A percentile compares a stretch with the other conserved stretches of the same genome.
Evolutionary conservation across 2,329 filamentous ascomycete species (phyloP).

Genomic region (Balansia obtecta): DNA sequence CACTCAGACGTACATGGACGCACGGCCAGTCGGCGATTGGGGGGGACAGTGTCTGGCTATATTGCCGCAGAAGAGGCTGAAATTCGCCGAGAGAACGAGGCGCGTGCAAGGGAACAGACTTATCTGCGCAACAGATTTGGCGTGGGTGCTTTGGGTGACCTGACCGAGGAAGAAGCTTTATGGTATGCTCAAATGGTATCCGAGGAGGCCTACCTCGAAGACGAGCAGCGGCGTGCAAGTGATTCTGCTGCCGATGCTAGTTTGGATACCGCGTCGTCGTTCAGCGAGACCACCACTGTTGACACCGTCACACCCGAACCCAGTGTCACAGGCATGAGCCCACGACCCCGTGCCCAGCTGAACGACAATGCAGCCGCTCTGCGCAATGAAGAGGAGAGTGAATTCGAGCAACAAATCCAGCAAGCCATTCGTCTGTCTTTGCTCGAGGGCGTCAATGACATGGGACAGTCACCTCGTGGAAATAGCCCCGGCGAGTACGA

Average conservation of each 20-base stretch:
- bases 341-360: slow-evolving; percentile 13
- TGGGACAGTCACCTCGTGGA: slow-evolving; percentile 30
- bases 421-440: slow-evolving; percentile 50
- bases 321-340: slow-evolving; percentile 31
- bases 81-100: slow-evolving; percentile 59
- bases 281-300: slow-evolving; percentile 27
- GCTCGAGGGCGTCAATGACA: slow-evolving; percentile 40
- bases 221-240: slow-evolving; percentile 43
- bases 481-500: slow-evolving; percentile 37
- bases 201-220: slow-evolving; percentile 43
- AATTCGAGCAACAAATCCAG: slow-evolving; percentile 50
- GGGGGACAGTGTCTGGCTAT: slow-evolving; percentile 63
- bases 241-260: slow-evolving; percentile 37
- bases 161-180: slow-evolving; percentile 54
- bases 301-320: slow-evolving; percentile 44
- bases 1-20: slow-evolving; percentile 50
- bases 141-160: slow-evolving; percentile 53
- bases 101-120: slow-evolving; percentile 53
- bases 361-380: neutral
- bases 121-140: slow-evolving; percentile 73
- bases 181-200: slow-evolving; percentile 55
- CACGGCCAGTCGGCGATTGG: slow-evolving; percentile 37
- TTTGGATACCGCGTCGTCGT: slow-evolving; percentile 29
- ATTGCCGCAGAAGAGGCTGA: slow-evolving; percentile 81
- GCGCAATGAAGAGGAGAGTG: slow-evolving; percentile 28